A percentile compares a stretch with the other conserved stretches of the same genome.
Evolutionary conservation across 805 yeast species (phyloP).

Genomic region (Candida nitratophila): DNA sequence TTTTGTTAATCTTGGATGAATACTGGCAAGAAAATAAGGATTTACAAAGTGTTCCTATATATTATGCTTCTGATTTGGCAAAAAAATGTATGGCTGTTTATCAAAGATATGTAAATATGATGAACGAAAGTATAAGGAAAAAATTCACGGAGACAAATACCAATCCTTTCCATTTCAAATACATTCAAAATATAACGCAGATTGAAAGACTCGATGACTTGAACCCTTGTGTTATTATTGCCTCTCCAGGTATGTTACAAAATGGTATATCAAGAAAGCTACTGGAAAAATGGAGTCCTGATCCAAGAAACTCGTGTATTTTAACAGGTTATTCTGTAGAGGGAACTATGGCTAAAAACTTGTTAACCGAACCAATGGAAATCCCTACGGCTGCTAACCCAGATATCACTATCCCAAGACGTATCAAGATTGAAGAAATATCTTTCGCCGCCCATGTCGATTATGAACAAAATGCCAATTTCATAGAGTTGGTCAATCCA

Average conservation of each 20-base stretch:
- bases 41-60: conserved; percentile 73
- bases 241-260: conserved; percentile 98
- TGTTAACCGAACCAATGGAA: conserved; percentile 84
- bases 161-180: conserved; percentile 88
- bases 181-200: conserved; percentile 69
- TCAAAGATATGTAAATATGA: conserved; percentile 93
- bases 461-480: conserved; percentile 85
- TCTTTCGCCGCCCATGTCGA: conserved; percentile 99
- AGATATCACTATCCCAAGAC: conserved; percentile 77
- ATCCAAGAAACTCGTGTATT: conserved; percentile 78
- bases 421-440: conserved; percentile 83
- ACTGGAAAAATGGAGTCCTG: conserved; percentile 96
- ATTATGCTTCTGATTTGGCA: conserved; percentile 89
- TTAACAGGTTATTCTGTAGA: conserved; percentile 97
- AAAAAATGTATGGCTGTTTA: conserved; percentile 96
- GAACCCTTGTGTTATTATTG: conserved; percentile 93
- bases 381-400: conserved; percentile 80
- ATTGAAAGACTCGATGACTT: conserved; percentile 84
- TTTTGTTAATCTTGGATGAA: conserved; percentile 83
- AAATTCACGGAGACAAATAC: conserved; percentile 69
- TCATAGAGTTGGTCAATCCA: conserved; percentile 84
- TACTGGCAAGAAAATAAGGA: conserved; percentile 87
- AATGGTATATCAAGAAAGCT: conserved; percentile 90
- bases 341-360: conserved; percentile 93
- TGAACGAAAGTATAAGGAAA: conserved; percentile 85